These are phyloP conservation scores for Debaryomycetaceae sp. DNA, from an alignment of 1,139 yeast species.

Conservation along the genomic window DNA sequence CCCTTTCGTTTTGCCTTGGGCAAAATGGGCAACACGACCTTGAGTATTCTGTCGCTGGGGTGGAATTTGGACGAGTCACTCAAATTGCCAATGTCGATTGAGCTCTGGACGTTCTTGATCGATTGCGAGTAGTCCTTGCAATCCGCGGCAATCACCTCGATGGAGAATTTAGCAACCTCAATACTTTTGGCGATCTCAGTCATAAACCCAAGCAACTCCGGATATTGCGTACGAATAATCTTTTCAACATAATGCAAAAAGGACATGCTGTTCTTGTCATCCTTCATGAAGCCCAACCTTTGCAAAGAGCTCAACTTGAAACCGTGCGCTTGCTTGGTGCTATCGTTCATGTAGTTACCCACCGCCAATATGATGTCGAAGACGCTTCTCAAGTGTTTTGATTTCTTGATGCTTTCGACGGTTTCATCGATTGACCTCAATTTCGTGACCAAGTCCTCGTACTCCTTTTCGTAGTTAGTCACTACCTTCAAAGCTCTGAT, in stretches of 20 bases:
- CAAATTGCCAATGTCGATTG: conserved; percentile 70
- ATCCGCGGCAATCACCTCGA: conserved; percentile 63
- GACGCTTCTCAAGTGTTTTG: conserved; percentile 57
- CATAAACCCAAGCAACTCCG: conserved; percentile 56
- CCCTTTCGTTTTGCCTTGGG: conserved; percentile 68
- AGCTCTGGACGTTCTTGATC: conserved; percentile 64
- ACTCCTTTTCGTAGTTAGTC: conserved; percentile 63
- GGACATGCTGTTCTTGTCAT: conserved; percentile 70
- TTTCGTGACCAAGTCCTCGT: conserved; percentile 59
- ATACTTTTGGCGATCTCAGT: conserved; percentile 56
- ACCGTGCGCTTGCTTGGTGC: conserved; percentile 75
- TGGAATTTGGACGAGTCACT: conserved; percentile 74
- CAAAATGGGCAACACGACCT: conserved; percentile 57
- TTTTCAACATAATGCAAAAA: conserved; percentile 82
- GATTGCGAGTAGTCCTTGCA: conserved; percentile 54
- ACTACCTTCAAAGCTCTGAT: conserved; percentile 64
- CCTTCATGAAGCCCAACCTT: conserved; percentile 81
- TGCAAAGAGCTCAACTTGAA: conserved; percentile 80
- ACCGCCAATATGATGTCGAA: conserved; percentile 76
- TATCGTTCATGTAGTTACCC: conserved; percentile 83
- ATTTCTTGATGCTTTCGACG: conserved; percentile 54
- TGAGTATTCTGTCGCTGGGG: conserved; percentile 63
- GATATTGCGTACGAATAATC: conserved; percentile 62
- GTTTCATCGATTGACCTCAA: conserved; percentile 62
- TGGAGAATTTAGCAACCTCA: conserved; percentile 60